Evolutionary conservation across 2,329 filamentous ascomycete genomes (phyloP).

Genomic region (Tympanopsis confertula): DNA sequence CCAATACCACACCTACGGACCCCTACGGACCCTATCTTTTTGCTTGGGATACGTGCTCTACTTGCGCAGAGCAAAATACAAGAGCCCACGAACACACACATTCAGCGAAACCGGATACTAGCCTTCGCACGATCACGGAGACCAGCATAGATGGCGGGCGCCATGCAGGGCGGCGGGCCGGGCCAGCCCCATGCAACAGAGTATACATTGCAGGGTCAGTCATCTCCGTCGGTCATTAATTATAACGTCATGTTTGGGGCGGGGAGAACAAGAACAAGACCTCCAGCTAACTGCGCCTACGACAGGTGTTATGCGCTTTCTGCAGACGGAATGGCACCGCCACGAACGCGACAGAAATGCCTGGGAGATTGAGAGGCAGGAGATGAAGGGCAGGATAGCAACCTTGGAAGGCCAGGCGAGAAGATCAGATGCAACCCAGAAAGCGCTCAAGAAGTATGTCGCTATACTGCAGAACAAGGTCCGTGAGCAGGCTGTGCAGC

Average conservation of each 20-base stretch:
- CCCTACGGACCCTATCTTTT: too few relatives aligned
- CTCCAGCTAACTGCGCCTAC: not conserved
- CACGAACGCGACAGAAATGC: conserved; percentile 95
- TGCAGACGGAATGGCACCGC: conserved; percentile 97
- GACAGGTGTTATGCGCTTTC: conserved; percentile 91
- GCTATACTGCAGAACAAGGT: conserved; percentile 79
- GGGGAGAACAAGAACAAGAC: not conserved
- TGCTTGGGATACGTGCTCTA: too few relatives aligned
- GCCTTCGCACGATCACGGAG: too few relatives aligned
- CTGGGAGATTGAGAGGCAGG: conserved; percentile 97
- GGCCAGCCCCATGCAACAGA: conserved; percentile 47
- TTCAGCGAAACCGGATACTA: too few relatives aligned
- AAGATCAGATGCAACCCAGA: conserved; percentile 77
- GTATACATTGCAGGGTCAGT: conserved; percentile 44
- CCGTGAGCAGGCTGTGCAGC: conserved; percentile 68
- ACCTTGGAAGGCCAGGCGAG: conserved; percentile 81
- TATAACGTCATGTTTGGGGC: not conserved
- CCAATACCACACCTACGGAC: too few relatives aligned
- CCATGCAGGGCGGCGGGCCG: conserved; percentile 30
- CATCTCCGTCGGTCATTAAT: not conserved
- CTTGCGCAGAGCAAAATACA: too few relatives aligned
- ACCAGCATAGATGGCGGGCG: conserved; percentile 26
- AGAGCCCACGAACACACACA: too few relatives aligned
- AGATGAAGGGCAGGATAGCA: conserved; percentile 97
- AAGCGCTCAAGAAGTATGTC: conserved; percentile 82